phyloP scores from a whole-genome alignment of 1,284 basidiomycete genomes.

The Calocybe gambosa region DNA sequence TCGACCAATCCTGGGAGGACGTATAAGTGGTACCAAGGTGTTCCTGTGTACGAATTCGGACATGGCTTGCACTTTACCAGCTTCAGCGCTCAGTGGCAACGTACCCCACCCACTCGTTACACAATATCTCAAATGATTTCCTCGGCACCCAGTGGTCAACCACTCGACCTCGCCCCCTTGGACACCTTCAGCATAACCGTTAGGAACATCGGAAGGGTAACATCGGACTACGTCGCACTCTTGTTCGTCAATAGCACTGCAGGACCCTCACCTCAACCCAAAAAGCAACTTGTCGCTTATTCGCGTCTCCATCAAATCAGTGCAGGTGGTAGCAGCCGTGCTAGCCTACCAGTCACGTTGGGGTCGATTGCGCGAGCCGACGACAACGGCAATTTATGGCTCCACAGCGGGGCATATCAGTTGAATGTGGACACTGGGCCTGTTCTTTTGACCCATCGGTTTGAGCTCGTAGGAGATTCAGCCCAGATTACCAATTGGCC shows the following conservation, averaged over 20 bases:
- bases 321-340: constrained; percentile 29
- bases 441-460: constrained; percentile 28
- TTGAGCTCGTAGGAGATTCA: constrained; percentile 36
- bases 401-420: constrained; percentile 43
- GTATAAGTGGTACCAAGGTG: constrained; percentile 51
- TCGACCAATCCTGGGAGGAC: constrained; percentile 46
- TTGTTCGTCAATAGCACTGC: constrained; percentile 43
- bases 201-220: constrained; percentile 41
- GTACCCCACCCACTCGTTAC: constrained; percentile 28
- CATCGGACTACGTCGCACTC: constrained; percentile 52
- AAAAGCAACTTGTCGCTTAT: constrained; percentile 47
- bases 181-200: constrained; percentile 43
- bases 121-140: constrained; percentile 35
- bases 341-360: constrained; percentile 39
- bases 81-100: constrained; percentile 36
- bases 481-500: constrained; percentile 37
- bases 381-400: constrained; percentile 37
- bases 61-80: constrained; percentile 49
- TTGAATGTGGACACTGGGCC: constrained; percentile 37
- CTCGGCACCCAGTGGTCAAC: constrained; percentile 18
- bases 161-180: constrained; percentile 40
- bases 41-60: constrained; percentile 45
- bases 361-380: constrained; percentile 47
- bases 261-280: constrained; percentile 45
- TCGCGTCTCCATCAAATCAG: constrained; percentile 37